Evolutionary conservation across 257 asterid species (phyloP).

Genomic region (Primulina huaijiensis): DNA sequence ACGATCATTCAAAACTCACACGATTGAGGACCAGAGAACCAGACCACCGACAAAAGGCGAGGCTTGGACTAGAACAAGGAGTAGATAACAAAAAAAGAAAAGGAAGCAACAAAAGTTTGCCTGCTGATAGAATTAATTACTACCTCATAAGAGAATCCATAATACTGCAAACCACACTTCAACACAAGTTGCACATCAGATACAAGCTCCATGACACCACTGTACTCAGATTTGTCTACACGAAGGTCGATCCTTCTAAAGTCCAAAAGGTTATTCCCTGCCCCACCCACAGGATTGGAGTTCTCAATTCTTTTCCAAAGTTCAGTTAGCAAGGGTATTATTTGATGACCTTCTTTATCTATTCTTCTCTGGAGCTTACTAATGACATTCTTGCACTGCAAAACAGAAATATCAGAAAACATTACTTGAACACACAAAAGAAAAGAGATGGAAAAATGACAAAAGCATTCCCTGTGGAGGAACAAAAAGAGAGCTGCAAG

Average conservation of each 20-base stretch:
- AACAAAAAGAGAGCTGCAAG: not conserved
- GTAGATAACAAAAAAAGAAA: not conserved
- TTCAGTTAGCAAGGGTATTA: constrained; percentile 78
- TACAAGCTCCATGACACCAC: constrained; percentile 73
- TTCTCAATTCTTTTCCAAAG: constrained; percentile 84
- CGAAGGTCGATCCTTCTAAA: constrained; percentile 62
- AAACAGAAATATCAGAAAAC: constrained; percentile 20
- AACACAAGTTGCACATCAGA: constrained; percentile 89
- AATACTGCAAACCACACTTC: constrained; percentile 65
- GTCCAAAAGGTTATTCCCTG: constrained; percentile 63
- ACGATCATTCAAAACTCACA: not conserved
- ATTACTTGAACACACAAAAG: constrained; percentile 2
- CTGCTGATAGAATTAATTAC: not conserved
- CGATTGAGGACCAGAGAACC: not conserved
- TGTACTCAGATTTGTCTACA: constrained; percentile 64
- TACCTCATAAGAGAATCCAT: constrained; percentile 80
- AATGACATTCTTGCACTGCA: constrained; percentile 88
- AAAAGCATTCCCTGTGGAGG: not conserved
- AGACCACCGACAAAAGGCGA: too few relatives aligned
- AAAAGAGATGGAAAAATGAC: constrained; percentile 1
- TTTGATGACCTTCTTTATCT: constrained; percentile 80
- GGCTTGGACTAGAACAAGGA: not conserved
- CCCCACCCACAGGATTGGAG: constrained; percentile 44
- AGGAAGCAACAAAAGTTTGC: not conserved
- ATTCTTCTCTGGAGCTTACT: constrained; percentile 85